Conservation (phyloP, 1,284 basidiomycete species). For the Afroboletus lepidellus region DNA sequence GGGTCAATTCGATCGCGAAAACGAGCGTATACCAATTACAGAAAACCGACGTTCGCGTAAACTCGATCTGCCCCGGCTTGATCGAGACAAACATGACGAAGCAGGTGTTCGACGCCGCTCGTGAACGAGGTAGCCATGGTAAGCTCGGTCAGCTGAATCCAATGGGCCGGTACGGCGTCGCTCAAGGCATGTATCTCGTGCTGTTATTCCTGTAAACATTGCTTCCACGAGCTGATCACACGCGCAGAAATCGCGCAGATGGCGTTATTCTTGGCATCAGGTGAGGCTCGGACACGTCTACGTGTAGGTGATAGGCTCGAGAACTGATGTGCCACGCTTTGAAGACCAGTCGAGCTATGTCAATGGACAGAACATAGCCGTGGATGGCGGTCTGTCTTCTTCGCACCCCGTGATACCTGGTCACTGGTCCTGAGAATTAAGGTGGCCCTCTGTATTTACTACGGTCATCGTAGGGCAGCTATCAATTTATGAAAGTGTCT, state of each 20-base stretch:
- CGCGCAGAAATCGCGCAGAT: conserved; percentile 76
- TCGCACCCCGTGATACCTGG: conserved; percentile 49
- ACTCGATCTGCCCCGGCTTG: conserved; percentile 87
- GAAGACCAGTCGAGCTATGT: conserved; percentile 89
- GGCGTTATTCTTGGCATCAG: conserved; percentile 85
- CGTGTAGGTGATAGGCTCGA: background rate
- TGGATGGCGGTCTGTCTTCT: conserved; percentile 82
- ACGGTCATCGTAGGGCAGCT: background rate
- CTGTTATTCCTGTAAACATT: conserved; percentile 4
- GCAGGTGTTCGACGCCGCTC: conserved; percentile 73
- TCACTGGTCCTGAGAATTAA: conserved; percentile 33
- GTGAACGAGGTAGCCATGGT: conserved; percentile 63
- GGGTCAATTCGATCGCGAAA: conserved; percentile 84
- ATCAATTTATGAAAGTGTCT: background rate
- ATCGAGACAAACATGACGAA: conserved; percentile 90
- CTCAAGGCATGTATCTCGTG: conserved; percentile 55
- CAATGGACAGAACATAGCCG: conserved; percentile 85
- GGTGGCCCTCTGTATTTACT: conserved; percentile 1
- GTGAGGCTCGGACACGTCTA: conserved; percentile 41
- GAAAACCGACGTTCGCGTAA: conserved; percentile 82
- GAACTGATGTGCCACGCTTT: conserved; percentile 15
- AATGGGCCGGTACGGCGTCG: conserved; percentile 73
- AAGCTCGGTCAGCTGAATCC: conserved; percentile 90
- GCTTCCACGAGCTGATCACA: conserved; percentile 22
- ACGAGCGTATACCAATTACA: conserved; percentile 81